Conservation (phyloP, 768 basidiomycete species). For the Leccinellum luteum region DNA sequence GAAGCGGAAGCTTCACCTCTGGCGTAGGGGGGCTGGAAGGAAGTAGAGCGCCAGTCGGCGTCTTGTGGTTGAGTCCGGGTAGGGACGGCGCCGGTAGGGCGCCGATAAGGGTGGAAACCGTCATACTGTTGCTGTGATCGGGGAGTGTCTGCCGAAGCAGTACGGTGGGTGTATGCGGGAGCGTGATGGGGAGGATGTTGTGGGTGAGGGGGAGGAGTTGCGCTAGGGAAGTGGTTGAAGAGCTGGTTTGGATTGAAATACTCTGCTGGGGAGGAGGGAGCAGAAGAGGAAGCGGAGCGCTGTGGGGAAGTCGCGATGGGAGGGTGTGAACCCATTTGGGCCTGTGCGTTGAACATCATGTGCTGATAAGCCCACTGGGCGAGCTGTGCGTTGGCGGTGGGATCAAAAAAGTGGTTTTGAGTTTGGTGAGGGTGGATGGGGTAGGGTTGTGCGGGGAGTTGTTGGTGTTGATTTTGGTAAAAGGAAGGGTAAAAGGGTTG, state of each 20-base stretch:
- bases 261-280: slow-evolving; percentile 42
- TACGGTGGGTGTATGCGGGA: slow-evolving; percentile 39
- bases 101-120: slow-evolving; percentile 82
- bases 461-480: slow-evolving; percentile 69
- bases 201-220: slow-evolving; percentile 64
- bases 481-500: slow-evolving; percentile 77
- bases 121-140: slow-evolving; percentile 33
- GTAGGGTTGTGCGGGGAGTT: slow-evolving; percentile 48
- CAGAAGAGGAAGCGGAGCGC: slow-evolving; percentile 39
- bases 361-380: slow-evolving; percentile 91
- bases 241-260: slow-evolving; percentile 59
- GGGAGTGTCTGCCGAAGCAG: slow-evolving; percentile 28
- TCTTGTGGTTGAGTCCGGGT: slow-evolving; percentile 27
- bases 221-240: slow-evolving; percentile 67
- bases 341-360: slow-evolving; percentile 77
- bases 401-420: slow-evolving; percentile 70
- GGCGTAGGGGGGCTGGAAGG: slow-evolving; percentile 75
- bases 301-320: slow-evolving; percentile 28
- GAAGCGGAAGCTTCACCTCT: slow-evolving; percentile 79
- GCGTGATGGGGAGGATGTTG: slow-evolving; percentile 35
- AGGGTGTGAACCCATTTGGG: slow-evolving; percentile 38
- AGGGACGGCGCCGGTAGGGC: slow-evolving; percentile 43
- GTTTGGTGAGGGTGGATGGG: slow-evolving; percentile 40
- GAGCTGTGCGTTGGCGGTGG: slow-evolving; percentile 68
- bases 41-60: slow-evolving; percentile 49